Evolutionary conservation across 1,284 basidiomycete species (phyloP).

Genomic region (Schizophyllum amplum): DNA sequence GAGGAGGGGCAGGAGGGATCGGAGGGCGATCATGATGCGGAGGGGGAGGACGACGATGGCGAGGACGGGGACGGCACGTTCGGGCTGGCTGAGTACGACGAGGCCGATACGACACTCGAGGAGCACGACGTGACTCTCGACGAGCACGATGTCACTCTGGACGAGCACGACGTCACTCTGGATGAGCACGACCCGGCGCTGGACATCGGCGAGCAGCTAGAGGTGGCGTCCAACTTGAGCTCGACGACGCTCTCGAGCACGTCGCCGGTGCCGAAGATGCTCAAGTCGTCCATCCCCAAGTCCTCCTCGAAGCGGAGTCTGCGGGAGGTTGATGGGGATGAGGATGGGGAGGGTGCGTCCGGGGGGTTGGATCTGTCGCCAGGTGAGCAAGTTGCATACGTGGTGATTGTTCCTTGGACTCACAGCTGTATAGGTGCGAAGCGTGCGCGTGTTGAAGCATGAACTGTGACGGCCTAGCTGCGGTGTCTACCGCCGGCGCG

Average conservation of each 20-base stretch:
- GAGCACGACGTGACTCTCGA: slow-evolving; percentile 17
- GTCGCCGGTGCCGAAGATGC: background rate
- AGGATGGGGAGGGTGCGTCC: background rate
- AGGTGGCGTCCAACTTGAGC: slow-evolving; percentile 24
- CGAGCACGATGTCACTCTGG: slow-evolving; percentile 24
- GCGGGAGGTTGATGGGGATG: background rate
- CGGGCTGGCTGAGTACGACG: slow-evolving; percentile 10
- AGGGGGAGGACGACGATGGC: slow-evolving; percentile 25
- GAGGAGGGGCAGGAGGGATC: no score
- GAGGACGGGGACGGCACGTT: slow-evolving; percentile 22
- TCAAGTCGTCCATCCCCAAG: background rate
- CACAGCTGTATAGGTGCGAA: background rate
- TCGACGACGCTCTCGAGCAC: slow-evolving; percentile 39
- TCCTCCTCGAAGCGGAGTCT: background rate
- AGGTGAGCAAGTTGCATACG: background rate
- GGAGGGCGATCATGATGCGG: no score
- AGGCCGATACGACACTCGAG: slow-evolving; percentile 20
- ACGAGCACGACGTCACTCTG: slow-evolving; percentile 24
- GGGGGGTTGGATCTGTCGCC: background rate
- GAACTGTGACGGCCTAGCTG: background rate
- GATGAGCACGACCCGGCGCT: slow-evolving; percentile 22
- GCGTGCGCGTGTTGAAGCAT: background rate
- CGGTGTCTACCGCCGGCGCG: background rate
- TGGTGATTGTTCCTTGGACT: background rate
- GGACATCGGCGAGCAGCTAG: background rate